These are phyloP conservation scores for Saprolegnia diclina DNA, from an alignment of 352 stramenopile species.

Conservation along the genomic window DNA sequence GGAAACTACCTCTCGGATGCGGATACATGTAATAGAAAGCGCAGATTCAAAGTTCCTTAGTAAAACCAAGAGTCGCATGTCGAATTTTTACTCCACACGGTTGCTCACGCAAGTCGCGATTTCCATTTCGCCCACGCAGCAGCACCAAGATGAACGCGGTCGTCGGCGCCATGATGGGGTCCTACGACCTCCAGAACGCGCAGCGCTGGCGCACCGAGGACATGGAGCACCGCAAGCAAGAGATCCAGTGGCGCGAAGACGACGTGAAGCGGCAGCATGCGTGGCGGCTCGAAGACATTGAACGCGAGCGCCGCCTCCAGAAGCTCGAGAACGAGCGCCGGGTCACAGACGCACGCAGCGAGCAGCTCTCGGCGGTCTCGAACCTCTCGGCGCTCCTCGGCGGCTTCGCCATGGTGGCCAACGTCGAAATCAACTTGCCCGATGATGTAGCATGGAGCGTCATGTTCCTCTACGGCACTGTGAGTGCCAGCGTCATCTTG, in stretches of 20 bases:
- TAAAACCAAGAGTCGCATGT: background rate
- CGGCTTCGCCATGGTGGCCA: slow-evolving; percentile 64
- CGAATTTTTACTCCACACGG: background rate
- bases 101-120: too few species aligned
- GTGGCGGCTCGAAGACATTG: slow-evolving; percentile 62
- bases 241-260: slow-evolving; percentile 75
- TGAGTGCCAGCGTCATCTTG: slow-evolving; percentile 43
- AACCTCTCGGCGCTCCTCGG: slow-evolving; percentile 60
- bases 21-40: background rate
- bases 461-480: slow-evolving; percentile 45
- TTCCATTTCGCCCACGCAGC: too few species aligned
- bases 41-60: background rate
- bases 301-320: slow-evolving; percentile 54
- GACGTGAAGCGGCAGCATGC: slow-evolving; percentile 59
- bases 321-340: slow-evolving; percentile 62
- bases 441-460: slow-evolving; percentile 31
- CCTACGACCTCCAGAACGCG: slow-evolving; percentile 66
- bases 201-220: slow-evolving; percentile 76
- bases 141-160: slow-evolving; percentile 31
- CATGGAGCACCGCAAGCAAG: slow-evolving; percentile 53
- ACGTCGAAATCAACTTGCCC: slow-evolving; percentile 54
- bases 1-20: background rate
- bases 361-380: slow-evolving; percentile 64
- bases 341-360: slow-evolving; percentile 52
- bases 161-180: slow-evolving; percentile 66